Evolutionary conservation across 495 filamentous ascomycete species (phyloP), one percentile per base, ranked within the genome.

Genomic region (Aspergillus sclerotioniger): DNA sequence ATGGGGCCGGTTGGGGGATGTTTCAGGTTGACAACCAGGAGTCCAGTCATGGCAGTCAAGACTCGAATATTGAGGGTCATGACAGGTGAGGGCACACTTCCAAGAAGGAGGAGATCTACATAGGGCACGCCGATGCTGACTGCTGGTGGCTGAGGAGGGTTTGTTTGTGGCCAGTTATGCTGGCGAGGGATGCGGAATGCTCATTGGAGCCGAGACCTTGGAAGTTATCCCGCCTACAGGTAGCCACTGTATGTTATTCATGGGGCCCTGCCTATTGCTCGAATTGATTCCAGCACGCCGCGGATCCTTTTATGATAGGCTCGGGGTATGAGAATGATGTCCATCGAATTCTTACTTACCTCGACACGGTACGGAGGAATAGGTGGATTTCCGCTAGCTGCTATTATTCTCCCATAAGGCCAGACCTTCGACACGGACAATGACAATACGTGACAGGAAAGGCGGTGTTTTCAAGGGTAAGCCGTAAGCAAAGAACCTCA

Each of bases 171-270:
- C 31, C 43, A 61, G 62, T 50, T 48, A 60, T 63, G 56, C 41
- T 62, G 58, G 51, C 58, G 16, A 67, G 61, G 64, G 53, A 61
- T 59, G 48, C 19, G 55, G 63, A 62, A 66, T 66, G 60, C 51
- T 48, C 37, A 13, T 41, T 12, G 49, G 49, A 19, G 17, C 1
- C 13, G 9, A 53, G 15, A 21, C 25, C 19, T 8, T 21, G 35
- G 51, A 53, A 53, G 37, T 41, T 41, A 41, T 41, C 37, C n/a
- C 19, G 8, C 25, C 13, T 1, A 13, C 20, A 7, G 25, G 8
- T 49, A 28, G 46, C 46, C 46, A 49, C 46, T 28, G n/a, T 9
- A 5, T 25, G 28, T 20, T 10, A 49, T 25, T 9, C 13, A 13
- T 13, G 1, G 37, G 13, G 10, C 8, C 25, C 19, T 16, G 31